phyloP scores from a whole-genome alignment of 2,329 filamentous ascomycete species.

The Xylariales sp. region DNA sequence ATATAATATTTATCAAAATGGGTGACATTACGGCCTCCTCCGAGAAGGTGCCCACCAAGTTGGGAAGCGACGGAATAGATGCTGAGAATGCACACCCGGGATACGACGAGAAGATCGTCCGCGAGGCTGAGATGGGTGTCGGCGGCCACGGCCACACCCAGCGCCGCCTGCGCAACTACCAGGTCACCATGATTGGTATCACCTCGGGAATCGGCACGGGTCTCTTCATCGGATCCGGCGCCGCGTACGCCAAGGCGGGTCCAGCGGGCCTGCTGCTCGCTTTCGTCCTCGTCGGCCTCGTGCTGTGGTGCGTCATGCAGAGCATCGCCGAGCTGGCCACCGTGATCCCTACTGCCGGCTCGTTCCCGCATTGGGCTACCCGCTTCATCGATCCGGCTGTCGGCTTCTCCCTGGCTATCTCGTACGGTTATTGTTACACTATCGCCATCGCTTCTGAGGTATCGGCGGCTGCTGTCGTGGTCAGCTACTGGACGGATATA shows the following conservation, averaged over 20 bases:
- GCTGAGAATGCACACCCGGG: background rate
- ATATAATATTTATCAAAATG: no score
- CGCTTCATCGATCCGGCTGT: slow-evolving; percentile 26
- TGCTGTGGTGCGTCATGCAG: slow-evolving; percentile 21
- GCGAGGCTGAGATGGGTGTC: slow-evolving; percentile 5
- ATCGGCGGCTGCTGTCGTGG: slow-evolving; percentile 23
- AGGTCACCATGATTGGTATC: slow-evolving; percentile 11
- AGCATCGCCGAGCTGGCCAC: slow-evolving; percentile 23
- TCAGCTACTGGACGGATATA: slow-evolving; percentile 13
- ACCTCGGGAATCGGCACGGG: slow-evolving; percentile 10
- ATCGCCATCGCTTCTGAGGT: slow-evolving; percentile 27
- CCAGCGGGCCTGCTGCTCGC: slow-evolving; percentile 38
- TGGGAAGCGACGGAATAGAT: no score
- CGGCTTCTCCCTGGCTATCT: slow-evolving; percentile 27
- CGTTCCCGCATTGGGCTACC: slow-evolving; percentile 16
- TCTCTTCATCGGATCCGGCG: slow-evolving; percentile 16
- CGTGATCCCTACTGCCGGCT: slow-evolving; percentile 13
- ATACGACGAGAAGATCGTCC: background rate
- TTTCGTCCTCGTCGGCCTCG: slow-evolving; percentile 44
- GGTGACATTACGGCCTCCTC: no score
- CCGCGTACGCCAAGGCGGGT: slow-evolving; percentile 20
- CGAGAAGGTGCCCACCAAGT: no score
- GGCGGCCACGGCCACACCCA: slow-evolving; percentile 10
- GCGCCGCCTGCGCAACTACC: slow-evolving; percentile 8
- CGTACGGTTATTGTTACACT: slow-evolving; percentile 26